phyloP scores from a whole-genome alignment of 768 basidiomycete species.

The Wakefieldia striispora region DNA sequence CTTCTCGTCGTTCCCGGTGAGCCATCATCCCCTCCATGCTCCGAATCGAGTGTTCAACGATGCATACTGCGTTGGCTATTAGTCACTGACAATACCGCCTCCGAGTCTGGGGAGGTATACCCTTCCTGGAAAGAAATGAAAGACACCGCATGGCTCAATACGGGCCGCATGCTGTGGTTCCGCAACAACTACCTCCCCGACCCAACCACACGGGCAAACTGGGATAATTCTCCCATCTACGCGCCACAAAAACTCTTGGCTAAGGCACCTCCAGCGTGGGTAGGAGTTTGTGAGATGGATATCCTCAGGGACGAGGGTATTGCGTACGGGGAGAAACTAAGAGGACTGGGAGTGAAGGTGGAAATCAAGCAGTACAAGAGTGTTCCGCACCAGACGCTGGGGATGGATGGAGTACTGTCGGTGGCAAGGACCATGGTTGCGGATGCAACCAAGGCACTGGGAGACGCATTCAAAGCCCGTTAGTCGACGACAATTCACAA shows the following conservation, averaged over 20 bases:
- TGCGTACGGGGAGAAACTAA: conserved; percentile 58
- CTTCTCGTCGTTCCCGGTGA: conserved; percentile 60
- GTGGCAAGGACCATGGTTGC: conserved; percentile 14
- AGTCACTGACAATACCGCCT: conserved; percentile 69
- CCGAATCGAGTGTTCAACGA: neutral
- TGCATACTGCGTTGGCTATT: neutral
- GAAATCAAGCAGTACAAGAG: conserved; percentile 56
- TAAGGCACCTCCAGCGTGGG: conserved; percentile 56
- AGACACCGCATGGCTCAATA: conserved; percentile 57
- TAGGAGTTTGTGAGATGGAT: conserved; percentile 64
- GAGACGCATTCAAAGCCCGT: conserved; percentile 15
- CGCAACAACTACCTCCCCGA: conserved; percentile 64
- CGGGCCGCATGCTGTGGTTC: conserved; percentile 72
- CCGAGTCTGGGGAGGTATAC: conserved; percentile 34
- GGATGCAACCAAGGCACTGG: conserved; percentile 21
- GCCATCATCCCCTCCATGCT: neutral
- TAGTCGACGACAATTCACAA: neutral
- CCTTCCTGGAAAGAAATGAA: conserved; percentile 56
- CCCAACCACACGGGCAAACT: conserved; percentile 53
- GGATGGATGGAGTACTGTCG: conserved; percentile 54
- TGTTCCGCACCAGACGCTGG: conserved; percentile 65
- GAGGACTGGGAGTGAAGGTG: conserved; percentile 48
- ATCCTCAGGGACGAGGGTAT: conserved; percentile 67
- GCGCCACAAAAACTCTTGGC: conserved; percentile 54
- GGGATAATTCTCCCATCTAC: conserved; percentile 72